phyloP scores from a whole-genome alignment of 1,284 basidiomycete species.

The Ustilago crameri region DNA sequence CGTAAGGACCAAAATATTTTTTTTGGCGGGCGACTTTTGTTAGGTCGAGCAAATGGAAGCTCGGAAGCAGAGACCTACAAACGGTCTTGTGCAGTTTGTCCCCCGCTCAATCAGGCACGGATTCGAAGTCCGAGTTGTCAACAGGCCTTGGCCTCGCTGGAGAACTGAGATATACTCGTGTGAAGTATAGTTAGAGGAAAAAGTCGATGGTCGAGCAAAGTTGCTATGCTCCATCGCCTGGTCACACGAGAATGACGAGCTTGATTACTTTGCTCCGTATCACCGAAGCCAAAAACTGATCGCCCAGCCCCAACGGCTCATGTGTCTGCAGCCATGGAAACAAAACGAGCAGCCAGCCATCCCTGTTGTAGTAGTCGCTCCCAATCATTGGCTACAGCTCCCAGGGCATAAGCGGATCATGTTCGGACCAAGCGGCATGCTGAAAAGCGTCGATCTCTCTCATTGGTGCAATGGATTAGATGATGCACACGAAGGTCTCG shows the following conservation, averaged over 20 bases:
- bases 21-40: constrained; percentile 19
- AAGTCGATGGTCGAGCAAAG: neutral
- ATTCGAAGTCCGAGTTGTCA: neutral
- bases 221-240: no score
- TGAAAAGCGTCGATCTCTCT: neutral
- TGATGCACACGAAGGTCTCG: constrained; percentile 1
- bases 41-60: constrained; percentile 23
- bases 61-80: constrained; percentile 14
- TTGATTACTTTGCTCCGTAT: no score
- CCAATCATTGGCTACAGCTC: neutral
- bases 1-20: constrained; percentile 6
- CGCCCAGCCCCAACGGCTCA: neutral
- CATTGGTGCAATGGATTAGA: constrained; percentile 9
- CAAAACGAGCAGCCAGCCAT: neutral
- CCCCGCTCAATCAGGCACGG: constrained; percentile 2
- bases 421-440: neutral
- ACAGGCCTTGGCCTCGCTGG: no score
- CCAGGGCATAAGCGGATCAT: neutral
- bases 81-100: neutral
- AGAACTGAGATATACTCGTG: no score
- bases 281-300: no score
- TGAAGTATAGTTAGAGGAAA: no score
- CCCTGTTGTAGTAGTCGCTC: constrained; percentile 5
- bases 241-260: no score
- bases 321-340: no score